phyloP scores from a whole-genome alignment of 78 protist genomes.

The Chrysochromulina parva region DNA sequence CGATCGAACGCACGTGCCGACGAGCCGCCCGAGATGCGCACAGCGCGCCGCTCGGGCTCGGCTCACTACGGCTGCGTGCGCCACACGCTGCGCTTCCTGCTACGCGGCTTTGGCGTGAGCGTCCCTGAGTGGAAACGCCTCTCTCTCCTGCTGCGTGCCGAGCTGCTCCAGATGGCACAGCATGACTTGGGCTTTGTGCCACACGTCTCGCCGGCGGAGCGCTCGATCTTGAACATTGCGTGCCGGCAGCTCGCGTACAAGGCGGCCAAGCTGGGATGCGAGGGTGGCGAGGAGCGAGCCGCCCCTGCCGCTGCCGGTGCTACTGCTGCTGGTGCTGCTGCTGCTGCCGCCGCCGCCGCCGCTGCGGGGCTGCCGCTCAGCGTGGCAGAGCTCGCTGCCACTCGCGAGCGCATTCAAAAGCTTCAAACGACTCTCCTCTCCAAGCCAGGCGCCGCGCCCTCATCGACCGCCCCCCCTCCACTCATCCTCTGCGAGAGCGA shows the following conservation, averaged over 20 bases:
- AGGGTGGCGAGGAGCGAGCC: not conserved
- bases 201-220: not conserved
- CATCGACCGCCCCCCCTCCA: not conserved
- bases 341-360: not conserved
- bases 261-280: not conserved
- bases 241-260: not conserved
- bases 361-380: not conserved
- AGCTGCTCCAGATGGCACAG: not conserved
- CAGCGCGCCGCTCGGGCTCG: not conserved
- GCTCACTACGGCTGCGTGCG: not conserved
- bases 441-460: not conserved
- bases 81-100: not conserved
- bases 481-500: not conserved
- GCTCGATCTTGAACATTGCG: not conserved
- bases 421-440: not conserved
- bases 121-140: not conserved
- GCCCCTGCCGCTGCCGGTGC: not conserved
- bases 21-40: not conserved
- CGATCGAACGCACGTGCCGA: not conserved
- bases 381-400: not conserved
- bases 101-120: not conserved
- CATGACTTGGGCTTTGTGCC: not conserved
- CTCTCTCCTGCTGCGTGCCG: not conserved
- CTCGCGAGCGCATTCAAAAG: not conserved
- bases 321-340: not conserved